Percentiles rank a stretch among this genome's conserved stretches.
These are phyloP conservation scores for Clavispora vitiphila DNA, from an alignment of 805 yeast species.

Conservation along the genomic window DNA sequence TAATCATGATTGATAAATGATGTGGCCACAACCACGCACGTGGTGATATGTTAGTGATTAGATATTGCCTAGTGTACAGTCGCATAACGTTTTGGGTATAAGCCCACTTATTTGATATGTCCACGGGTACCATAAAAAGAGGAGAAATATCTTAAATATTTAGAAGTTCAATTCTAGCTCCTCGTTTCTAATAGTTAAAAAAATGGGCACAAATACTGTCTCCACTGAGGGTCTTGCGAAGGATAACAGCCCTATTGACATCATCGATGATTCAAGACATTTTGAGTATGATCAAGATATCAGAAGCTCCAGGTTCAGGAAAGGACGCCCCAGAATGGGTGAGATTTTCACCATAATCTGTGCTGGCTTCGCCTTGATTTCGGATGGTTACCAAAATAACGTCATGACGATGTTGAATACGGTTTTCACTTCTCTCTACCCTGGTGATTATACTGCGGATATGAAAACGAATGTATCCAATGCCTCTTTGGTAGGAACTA, in stretches of 20 bases:
- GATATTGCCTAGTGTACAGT: too few relatives aligned
- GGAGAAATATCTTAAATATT: not conserved
- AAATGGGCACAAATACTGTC: not conserved
- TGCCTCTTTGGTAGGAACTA: slow-evolving; percentile 63
- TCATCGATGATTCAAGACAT: slow-evolving; percentile 6
- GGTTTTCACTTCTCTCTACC: slow-evolving; percentile 43
- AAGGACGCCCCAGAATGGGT: slow-evolving; percentile 18
- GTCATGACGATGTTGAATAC: slow-evolving; percentile 67
- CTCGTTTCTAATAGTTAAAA: too few relatives aligned
- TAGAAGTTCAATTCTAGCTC: too few relatives aligned
- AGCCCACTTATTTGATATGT: not conserved
- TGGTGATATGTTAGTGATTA: not conserved
- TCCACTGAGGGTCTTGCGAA: not conserved
- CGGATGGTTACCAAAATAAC: slow-evolving; percentile 75
- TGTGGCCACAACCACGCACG: too few relatives aligned
- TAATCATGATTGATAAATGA: too few relatives aligned
- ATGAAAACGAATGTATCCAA: slow-evolving; percentile 66
- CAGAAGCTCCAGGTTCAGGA: slow-evolving; percentile 24
- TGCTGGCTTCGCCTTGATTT: slow-evolving; percentile 70
- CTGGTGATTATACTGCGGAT: slow-evolving; percentile 37
- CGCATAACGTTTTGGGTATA: too few relatives aligned
- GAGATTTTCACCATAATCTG: slow-evolving; percentile 48
- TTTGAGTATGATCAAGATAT: slow-evolving; percentile 30
- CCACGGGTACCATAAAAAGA: not conserved
- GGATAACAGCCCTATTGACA: not conserved